phyloP scores from a whole-genome alignment of 345 rosid species.

The thale cress (Arabidopsis thaliana) region TAIR10.1 NC_003074.8:521501-522000 shows the following conservation, averaged over 20 bases:
- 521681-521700: neutral
- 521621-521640: constrained; percentile 7
- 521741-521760: neutral
- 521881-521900: neutral
- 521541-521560: constrained; percentile 62
- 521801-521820: neutral
- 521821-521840: neutral
- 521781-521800: neutral
- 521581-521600: constrained; percentile 30
- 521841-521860: neutral
- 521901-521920: neutral
- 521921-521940: constrained; percentile 20
- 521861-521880: constrained; percentile 11
- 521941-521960: constrained; percentile 14
- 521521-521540: constrained; percentile 56
- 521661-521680: neutral
- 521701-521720: neutral
- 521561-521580: constrained; percentile 47
- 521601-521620: constrained; percentile 37
- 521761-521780: too few species aligned
- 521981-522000: neutral
- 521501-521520: neutral
- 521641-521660: neutral
- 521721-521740: neutral
- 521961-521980: constrained; percentile 10